Evolutionary conservation across 306 rosid genomes (phyloP), one percentile per base, ranked within the genome.

Genomic region (Gastrolobium bilobum): DNA sequence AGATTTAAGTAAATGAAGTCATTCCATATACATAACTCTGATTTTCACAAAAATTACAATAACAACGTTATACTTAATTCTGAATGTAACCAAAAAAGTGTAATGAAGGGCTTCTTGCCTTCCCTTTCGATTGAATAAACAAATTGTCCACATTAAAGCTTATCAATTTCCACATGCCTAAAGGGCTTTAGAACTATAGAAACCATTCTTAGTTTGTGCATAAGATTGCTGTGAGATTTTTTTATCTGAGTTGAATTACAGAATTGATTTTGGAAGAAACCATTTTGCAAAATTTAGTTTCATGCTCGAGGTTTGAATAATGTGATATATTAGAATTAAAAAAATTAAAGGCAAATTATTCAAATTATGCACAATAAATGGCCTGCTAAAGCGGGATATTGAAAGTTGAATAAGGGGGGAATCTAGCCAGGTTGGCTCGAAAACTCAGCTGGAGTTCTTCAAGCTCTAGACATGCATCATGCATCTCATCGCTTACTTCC

Each of bases 1-100:
- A 67, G 56, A 44, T 1, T 67, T 10, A 67, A 44, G 56, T 6
- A 65, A 67, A 29, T 20, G 57, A 68, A 68, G 15, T 46, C 57
- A 37, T 62, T 62, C 29, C 43, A 34, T 33, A 20, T 20, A 20
- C 26, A 20, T 20, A 20, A 20, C 26, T 20, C 26, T 20, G 26
- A 20, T 20, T 20, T 10, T 9, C 39, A 60, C 14, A 60, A 13
- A 1, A 60, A 60, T 1, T 4, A 5, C 20, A 61, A 61, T 10
- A 31, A 58, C 15, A 10, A 6, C 4, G 39, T 31, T 10, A 58
- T 31, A 58, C 40, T 31, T 58, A 31, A 31, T 31, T 58, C 64
- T 31, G 64, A 58, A 39, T 58, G 64, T 33, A 57, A 8, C 26
- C 43, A 56, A 6, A 58, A 59, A 33, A 11, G 31, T 33, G 20